Conservation (phyloP, 2,329 filamentous ascomycete genomes). For the Dothideomycetes sp. region DNA sequence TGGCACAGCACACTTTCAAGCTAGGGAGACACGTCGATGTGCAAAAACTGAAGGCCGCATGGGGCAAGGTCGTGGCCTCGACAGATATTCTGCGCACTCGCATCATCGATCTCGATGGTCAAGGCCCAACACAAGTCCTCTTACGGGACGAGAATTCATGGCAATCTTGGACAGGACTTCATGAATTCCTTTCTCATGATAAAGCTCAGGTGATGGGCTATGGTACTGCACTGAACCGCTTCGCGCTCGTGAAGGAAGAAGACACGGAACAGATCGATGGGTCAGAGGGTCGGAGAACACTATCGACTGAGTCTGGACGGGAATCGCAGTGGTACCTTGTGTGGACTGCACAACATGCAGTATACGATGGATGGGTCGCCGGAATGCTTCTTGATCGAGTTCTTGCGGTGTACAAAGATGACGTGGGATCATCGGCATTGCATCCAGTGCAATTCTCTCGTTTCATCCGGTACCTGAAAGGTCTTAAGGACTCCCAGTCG, state of each 20-base stretch:
- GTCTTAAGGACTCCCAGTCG: too few species aligned
- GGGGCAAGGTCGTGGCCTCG: conserved; percentile 26
- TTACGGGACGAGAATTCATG: conserved; percentile 26
- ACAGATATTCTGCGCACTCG: conserved; percentile 32
- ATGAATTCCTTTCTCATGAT: conserved; percentile 28
- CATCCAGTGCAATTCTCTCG: too few species aligned
- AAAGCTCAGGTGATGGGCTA: conserved; percentile 30
- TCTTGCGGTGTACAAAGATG: conserved; percentile 7
- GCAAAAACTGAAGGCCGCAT: conserved; percentile 28
- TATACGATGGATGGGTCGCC: conserved; percentile 34
- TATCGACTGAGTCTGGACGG: conserved; percentile 10
- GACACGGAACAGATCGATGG: too few species aligned
- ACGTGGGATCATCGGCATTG: background rate
- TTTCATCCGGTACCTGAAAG: too few species aligned
- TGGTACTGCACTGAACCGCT: conserved; percentile 31
- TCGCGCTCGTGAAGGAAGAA: conserved; percentile 31
- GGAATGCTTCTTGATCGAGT: conserved; percentile 28
- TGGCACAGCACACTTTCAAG: conserved; percentile 29
- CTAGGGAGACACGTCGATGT: conserved; percentile 26
- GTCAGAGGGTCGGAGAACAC: too few species aligned
- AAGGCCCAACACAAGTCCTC: conserved; percentile 15
- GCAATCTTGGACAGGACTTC: conserved; percentile 22
- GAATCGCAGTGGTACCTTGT: conserved; percentile 19
- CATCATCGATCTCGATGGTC: conserved; percentile 4
- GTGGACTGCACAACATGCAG: conserved; percentile 31